Conservation (phyloP, 2,329 filamentous ascomycete genomes). For the Colletotrichum chlorophyti region DNA sequence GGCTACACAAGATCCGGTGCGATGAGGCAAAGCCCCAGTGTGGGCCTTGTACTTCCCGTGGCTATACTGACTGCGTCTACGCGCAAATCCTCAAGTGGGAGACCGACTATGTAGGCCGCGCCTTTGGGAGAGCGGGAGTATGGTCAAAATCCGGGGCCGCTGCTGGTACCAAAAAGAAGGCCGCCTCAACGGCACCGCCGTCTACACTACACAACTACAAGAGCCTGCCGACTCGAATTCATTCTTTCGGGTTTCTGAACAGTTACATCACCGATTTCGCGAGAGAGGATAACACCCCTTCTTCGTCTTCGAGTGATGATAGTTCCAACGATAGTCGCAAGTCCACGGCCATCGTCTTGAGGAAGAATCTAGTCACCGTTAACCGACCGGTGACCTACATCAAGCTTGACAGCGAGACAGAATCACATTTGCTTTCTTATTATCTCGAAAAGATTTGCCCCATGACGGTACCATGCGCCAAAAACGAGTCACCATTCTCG, state of each 20-base stretch:
- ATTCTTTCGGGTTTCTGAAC: conserved; percentile 20
- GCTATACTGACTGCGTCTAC: conserved; percentile 30
- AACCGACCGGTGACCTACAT: conserved; percentile 13
- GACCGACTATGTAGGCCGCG: conserved; percentile 36
- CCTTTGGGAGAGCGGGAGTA: conserved; percentile 38
- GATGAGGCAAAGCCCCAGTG: conserved; percentile 32
- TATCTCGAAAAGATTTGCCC: conserved; percentile 29
- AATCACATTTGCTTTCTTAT: conserved; percentile 24
- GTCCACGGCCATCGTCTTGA: conserved; percentile 1
- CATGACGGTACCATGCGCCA: conserved; percentile 23
- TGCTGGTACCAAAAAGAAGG: neutral
- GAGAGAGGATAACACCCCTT: conserved; percentile 1
- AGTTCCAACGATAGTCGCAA: conserved; percentile 11
- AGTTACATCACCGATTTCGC: conserved; percentile 10
- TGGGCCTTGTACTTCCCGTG: conserved; percentile 30
- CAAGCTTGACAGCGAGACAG: conserved; percentile 6
- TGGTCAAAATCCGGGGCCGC: conserved; percentile 33
- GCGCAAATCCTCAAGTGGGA: conserved; percentile 37
- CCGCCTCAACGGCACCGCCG: conserved; percentile 1
- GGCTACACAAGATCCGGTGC: conserved; percentile 33
- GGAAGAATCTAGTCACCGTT: conserved; percentile 4
- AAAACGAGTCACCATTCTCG: conserved; percentile 25
- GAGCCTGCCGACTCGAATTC: conserved; percentile 9
- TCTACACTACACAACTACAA: conserved; percentile 8
- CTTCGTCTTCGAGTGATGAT: conserved; percentile 8